These are phyloP conservation scores for Xerophyta viscosa DNA, from an alignment of 106 monocot species.

Conservation along the genomic window DNA sequence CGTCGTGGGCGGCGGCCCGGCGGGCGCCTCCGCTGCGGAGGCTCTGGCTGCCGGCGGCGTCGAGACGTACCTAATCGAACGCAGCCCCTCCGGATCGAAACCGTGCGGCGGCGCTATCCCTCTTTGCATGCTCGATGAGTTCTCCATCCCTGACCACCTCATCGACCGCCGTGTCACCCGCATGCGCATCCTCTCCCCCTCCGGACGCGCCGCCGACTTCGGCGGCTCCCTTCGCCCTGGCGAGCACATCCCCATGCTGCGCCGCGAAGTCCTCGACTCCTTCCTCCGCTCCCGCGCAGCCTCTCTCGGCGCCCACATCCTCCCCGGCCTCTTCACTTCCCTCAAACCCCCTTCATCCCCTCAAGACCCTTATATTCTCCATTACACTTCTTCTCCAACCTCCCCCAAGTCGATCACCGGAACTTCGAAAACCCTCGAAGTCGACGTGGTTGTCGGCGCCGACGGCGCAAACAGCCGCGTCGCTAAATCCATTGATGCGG, in stretches of 20 bases:
- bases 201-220: slow-evolving; percentile 70
- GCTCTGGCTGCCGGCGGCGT: slow-evolving; percentile 28
- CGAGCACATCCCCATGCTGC: slow-evolving; percentile 88
- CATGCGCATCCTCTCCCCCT: slow-evolving; percentile 83
- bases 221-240: slow-evolving; percentile 35
- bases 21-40: slow-evolving; percentile 66
- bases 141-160: slow-evolving; percentile 54
- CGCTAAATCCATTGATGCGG: slow-evolving; percentile 58
- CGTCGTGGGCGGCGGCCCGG: slow-evolving; percentile 82
- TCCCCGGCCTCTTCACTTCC: slow-evolving; percentile 51
- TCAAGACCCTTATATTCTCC: slow-evolving; percentile 42
- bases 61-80: slow-evolving; percentile 67
- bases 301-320: slow-evolving; percentile 38
- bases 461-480: slow-evolving; percentile 93
- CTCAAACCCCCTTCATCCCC: slow-evolving; percentile 27
- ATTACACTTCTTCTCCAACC: slow-evolving; percentile 33
- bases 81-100: slow-evolving; percentile 65
- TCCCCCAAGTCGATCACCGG: neutral
- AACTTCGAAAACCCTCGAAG: slow-evolving; percentile 13
- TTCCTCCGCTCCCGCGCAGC: slow-evolving; percentile 69
- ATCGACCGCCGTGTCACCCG: slow-evolving; percentile 75
- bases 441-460: slow-evolving; percentile 72
- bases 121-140: slow-evolving; percentile 87
- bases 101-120: slow-evolving; percentile 96
- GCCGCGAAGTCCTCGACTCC: slow-evolving; percentile 85